These are phyloP conservation scores for Dryadomyces quercivorus DNA, from an alignment of 2,329 filamentous ascomycete genomes.

Conservation along the genomic window DNA sequence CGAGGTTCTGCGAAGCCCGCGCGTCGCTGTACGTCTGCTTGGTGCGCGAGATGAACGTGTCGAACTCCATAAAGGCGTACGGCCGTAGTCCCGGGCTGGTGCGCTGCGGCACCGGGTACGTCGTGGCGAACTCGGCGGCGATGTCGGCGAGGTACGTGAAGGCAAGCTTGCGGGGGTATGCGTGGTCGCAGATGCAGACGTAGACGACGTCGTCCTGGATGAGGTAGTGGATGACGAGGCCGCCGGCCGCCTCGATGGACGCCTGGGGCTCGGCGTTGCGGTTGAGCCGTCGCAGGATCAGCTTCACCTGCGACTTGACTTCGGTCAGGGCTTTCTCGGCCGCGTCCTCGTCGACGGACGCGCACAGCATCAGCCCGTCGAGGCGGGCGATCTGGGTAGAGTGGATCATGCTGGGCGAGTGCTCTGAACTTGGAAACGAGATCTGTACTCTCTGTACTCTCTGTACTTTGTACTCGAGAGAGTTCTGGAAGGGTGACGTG, in stretches of 20 bases:
- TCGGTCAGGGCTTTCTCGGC: conserved; percentile 67
- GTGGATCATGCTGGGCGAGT: conserved; percentile 60
- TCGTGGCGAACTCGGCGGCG: conserved; percentile 77
- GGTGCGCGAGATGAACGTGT: conserved; percentile 88
- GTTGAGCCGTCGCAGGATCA: conserved; percentile 77
- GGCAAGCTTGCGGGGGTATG: conserved; percentile 94
- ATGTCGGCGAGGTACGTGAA: conserved; percentile 97
- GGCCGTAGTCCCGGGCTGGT: conserved; percentile 65
- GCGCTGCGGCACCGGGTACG: conserved; percentile 64
- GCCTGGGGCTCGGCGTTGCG: conserved; percentile 85
- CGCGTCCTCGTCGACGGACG: conserved; percentile 81
- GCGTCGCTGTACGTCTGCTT: conserved; percentile 91
- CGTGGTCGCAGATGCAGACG: conserved; percentile 83
- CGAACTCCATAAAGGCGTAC: conserved; percentile 96
- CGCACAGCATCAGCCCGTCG: conserved; percentile 89
- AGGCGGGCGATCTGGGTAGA: conserved; percentile 91
- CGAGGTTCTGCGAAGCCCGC: conserved; percentile 81
- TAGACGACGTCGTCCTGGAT: conserved; percentile 80
- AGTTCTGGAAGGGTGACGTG: not conserved
- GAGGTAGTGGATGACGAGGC: conserved; percentile 75
- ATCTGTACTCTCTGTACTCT: no score
- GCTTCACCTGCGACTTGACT: conserved; percentile 82
- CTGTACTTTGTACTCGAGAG: no score
- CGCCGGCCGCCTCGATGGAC: conserved; percentile 65
- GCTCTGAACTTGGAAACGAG: not conserved